These are phyloP conservation scores for Fusarium annulatum DNA, from an alignment of 2,329 filamentous ascomycete genomes.

Conservation along the genomic window DNA sequence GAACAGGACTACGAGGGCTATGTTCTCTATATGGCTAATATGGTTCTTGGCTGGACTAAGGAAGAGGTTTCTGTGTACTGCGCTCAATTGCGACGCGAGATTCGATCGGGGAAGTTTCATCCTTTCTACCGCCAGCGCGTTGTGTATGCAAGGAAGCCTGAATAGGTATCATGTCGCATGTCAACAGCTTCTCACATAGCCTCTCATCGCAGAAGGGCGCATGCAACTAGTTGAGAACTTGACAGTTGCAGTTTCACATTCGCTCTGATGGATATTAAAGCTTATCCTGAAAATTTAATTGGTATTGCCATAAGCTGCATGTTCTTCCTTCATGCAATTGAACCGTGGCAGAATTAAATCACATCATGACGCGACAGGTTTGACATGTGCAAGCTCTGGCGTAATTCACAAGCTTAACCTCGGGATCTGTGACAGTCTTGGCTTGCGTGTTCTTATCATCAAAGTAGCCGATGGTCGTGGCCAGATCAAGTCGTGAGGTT, in stretches of 20 bases:
- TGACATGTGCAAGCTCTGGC: no score
- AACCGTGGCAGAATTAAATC: no score
- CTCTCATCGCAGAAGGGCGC: no score
- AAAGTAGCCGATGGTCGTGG: not conserved
- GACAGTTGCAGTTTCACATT: no score
- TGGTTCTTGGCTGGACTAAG: constrained; percentile 52
- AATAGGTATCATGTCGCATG: not conserved
- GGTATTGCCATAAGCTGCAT: no score
- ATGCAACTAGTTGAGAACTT: no score
- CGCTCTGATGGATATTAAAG: no score
- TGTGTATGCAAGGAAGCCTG: constrained; percentile 42
- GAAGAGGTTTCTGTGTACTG: constrained; percentile 51
- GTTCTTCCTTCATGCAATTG: no score
- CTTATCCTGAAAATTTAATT: no score
- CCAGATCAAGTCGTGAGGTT: not conserved
- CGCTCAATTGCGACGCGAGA: constrained; percentile 49
- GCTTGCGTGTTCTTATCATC: not conserved
- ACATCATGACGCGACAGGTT: no score
- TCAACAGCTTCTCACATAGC: no score
- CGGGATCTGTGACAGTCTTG: constrained; percentile 6
- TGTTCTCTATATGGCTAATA: constrained; percentile 48
- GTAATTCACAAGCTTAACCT: not conserved
- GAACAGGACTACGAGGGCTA: constrained; percentile 52
- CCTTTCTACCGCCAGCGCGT: constrained; percentile 46
- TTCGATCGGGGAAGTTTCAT: constrained; percentile 45